A percentile compares a stretch with the other conserved stretches of the same genome.
These are phyloP conservation scores for Penicillium psychrofluorescens DNA, from an alignment of 495 filamentous ascomycete species.

Conservation along the genomic window DNA sequence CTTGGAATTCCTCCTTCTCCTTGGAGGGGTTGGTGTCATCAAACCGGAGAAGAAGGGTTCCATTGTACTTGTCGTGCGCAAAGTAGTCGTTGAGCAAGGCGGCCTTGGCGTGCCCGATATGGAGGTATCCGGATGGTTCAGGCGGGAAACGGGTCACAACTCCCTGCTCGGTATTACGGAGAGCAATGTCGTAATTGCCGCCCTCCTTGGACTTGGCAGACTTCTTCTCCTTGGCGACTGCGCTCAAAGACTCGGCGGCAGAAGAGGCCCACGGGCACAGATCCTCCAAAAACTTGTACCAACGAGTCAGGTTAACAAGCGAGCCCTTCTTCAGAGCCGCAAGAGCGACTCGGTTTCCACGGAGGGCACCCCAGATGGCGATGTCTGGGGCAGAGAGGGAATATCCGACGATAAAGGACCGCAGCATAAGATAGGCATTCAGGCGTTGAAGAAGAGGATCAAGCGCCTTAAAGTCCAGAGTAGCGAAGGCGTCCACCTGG, in stretches of 20 bases:
- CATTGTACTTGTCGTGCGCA: constrained; percentile 80
- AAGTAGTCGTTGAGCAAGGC: constrained; percentile 92
- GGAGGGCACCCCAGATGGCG: constrained; percentile 76
- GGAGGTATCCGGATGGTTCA: constrained; percentile 92
- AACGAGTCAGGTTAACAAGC: constrained; percentile 73
- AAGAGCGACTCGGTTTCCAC: constrained; percentile 77
- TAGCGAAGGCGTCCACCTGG: constrained; percentile 43
- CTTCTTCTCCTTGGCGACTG: constrained; percentile 54
- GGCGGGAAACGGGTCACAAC: constrained; percentile 93
- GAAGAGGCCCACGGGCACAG: constrained; percentile 53
- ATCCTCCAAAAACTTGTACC: constrained; percentile 84
- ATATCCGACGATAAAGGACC: constrained; percentile 83
- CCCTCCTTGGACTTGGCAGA: constrained; percentile 72
- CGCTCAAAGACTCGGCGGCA: constrained; percentile 53
- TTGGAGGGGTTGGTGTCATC: constrained; percentile 94
- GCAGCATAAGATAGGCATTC: constrained; percentile 78
- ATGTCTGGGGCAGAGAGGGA: constrained; percentile 69
- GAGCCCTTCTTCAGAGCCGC: constrained; percentile 71
- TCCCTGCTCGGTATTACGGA: constrained; percentile 82
- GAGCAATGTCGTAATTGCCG: constrained; percentile 81
- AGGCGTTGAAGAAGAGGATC: constrained; percentile 70
- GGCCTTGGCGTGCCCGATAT: constrained; percentile 92
- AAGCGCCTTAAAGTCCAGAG: constrained; percentile 69
- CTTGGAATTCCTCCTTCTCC: constrained; percentile 87
- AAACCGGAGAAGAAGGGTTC: constrained; percentile 74